These are phyloP conservation scores for Saccharomyces kudriavzevii DNA, from an alignment of 805 yeast species.

Conservation along the genomic window DNA sequence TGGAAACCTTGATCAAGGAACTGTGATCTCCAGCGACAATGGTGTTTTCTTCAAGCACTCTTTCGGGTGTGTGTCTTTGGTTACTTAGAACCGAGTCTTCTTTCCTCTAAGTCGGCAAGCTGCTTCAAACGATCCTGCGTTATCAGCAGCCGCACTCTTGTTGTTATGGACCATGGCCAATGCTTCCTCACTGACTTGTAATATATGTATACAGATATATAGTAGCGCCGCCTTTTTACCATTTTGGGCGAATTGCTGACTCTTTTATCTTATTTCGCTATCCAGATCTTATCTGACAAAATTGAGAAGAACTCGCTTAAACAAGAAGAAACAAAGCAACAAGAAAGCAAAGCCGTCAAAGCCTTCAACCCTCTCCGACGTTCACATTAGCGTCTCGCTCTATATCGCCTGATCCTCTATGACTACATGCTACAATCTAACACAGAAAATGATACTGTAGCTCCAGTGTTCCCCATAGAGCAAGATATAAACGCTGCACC, in stretches of 20 bases:
- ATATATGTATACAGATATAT: background rate
- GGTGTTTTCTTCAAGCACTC: background rate
- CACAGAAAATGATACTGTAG: background rate
- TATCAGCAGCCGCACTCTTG: background rate
- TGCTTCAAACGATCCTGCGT: background rate
- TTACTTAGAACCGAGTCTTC: background rate
- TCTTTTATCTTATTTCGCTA: background rate
- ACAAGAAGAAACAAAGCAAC: background rate
- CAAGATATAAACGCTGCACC: slow-evolving; percentile 37
- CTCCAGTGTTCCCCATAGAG: slow-evolving; percentile 44
- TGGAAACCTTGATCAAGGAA: slow-evolving; percentile 1
- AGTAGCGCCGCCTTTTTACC: background rate
- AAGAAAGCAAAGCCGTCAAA: background rate
- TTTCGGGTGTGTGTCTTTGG: background rate
- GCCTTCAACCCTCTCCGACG: background rate
- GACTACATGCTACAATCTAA: background rate
- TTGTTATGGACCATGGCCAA: background rate
- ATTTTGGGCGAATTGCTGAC: background rate
- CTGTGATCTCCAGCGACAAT: background rate
- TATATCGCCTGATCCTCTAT: background rate
- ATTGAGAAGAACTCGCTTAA: background rate
- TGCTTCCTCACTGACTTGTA: background rate
- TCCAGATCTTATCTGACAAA: background rate
- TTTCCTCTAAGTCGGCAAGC: background rate
- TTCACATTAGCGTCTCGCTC: background rate